Conservation (phyloP, 169 alveolate genomes). For the Neospora caninum region DNA sequence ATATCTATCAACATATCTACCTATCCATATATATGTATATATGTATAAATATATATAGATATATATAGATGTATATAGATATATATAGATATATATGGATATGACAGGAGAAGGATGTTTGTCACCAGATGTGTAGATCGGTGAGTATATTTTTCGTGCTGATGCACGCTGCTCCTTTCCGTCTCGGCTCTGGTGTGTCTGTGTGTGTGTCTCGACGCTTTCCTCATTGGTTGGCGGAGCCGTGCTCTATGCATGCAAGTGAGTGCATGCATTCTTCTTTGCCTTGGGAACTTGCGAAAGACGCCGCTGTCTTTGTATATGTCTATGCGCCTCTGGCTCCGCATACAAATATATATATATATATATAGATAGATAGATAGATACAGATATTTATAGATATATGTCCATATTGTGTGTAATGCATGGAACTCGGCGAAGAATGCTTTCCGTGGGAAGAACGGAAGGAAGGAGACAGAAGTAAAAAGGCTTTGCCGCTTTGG, state of each 20-base stretch:
- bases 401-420: too few relatives aligned
- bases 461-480: neutral
- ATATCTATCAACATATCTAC: too few relatives aligned
- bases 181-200: too few relatives aligned
- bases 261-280: too few relatives aligned
- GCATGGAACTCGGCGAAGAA: neutral
- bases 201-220: too few relatives aligned
- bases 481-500: neutral
- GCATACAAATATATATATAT: neutral
- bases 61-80: neutral
- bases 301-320: neutral
- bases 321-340: neutral
- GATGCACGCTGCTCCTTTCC: too few relatives aligned
- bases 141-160: too few relatives aligned
- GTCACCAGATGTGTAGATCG: too few relatives aligned
- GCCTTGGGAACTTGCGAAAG: neutral
- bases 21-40: too few relatives aligned
- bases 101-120: neutral
- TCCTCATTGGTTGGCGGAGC: too few relatives aligned
- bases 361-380: neutral
- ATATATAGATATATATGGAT: neutral
- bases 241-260: too few relatives aligned
- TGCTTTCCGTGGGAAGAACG: neutral
- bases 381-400: neutral
- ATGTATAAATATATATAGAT: too few relatives aligned